Evolutionary conservation across 371 early-diverging fungal species (phyloP).

Genomic region (Mucor irregularis): DNA sequence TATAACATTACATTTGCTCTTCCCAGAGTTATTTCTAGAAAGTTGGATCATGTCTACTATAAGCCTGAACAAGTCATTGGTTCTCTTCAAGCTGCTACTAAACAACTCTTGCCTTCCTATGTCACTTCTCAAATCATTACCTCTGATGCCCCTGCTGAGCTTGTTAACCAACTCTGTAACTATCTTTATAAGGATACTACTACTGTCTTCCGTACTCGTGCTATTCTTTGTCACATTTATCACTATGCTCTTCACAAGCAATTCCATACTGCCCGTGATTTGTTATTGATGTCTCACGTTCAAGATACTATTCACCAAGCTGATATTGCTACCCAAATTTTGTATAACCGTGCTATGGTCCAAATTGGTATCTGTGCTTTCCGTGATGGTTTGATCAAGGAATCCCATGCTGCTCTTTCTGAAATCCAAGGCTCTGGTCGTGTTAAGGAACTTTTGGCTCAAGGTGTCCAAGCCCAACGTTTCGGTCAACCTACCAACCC

Average conservation of each 20-base stretch:
- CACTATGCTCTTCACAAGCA: constrained; percentile 94
- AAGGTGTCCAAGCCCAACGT: constrained; percentile 83
- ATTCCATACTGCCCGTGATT: constrained; percentile 92
- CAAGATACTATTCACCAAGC: constrained; percentile 92
- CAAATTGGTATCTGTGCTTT: constrained; percentile 97
- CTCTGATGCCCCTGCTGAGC: constrained; percentile 56
- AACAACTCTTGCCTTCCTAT: constrained; percentile 41
- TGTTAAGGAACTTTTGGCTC: constrained; percentile 92
- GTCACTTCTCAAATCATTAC: constrained; percentile 40
- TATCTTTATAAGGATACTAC: constrained; percentile 84
- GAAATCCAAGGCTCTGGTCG: constrained; percentile 89
- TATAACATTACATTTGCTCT: constrained; percentile 59
- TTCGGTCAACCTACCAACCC: constrained; percentile 70
- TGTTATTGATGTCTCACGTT: constrained; percentile 96
- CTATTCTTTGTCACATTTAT: constrained; percentile 96
- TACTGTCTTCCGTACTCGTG: constrained; percentile 89
- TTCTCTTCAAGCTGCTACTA: constrained; percentile 44
- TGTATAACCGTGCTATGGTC: constrained; percentile 95
- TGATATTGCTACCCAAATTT: constrained; percentile 91
- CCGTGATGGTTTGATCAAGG: constrained; percentile 90
- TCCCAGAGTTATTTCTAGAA: constrained; percentile 79
- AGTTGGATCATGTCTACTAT: constrained; percentile 96
- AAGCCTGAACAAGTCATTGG: constrained; percentile 69
- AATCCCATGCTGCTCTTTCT: constrained; percentile 83
- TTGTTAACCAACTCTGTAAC: constrained; percentile 82